Conservation (phyloP, 2,329 filamentous ascomycete species). For the Elsinoe ampelina region DNA sequence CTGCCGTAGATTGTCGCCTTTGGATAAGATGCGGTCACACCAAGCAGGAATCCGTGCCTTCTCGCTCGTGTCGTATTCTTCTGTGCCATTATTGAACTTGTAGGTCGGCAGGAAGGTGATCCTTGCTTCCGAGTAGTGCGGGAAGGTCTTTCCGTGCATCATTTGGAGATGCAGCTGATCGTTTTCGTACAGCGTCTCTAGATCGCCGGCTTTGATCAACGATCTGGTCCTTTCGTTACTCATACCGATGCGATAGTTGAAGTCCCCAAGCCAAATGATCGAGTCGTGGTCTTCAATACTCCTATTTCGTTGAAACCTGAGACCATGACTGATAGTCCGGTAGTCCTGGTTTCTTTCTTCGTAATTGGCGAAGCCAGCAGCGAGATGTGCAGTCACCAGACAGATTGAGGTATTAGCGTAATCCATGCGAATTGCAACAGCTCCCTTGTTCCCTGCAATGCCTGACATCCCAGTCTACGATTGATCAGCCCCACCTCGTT, state of each 20-base stretch:
- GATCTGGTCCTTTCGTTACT: slow-evolving; percentile 66
- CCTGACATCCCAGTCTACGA: slow-evolving; percentile 71
- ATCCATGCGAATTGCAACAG: slow-evolving; percentile 90
- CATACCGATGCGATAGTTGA: slow-evolving; percentile 94
- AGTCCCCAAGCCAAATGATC: slow-evolving; percentile 93
- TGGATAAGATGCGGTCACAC: slow-evolving; percentile 88
- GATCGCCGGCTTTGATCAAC: slow-evolving; percentile 61
- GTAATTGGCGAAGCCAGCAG: slow-evolving; percentile 92
- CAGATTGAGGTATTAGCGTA: slow-evolving; percentile 88
- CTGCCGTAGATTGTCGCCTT: slow-evolving; percentile 75
- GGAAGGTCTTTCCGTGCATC: slow-evolving; percentile 83
- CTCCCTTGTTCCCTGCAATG: slow-evolving; percentile 96
- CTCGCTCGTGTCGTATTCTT: slow-evolving; percentile 88
- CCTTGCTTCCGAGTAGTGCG: slow-evolving; percentile 79
- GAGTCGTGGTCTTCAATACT: slow-evolving; percentile 86
- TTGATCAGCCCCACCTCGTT: neutral
- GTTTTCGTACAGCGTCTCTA: slow-evolving; percentile 77
- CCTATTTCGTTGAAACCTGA: slow-evolving; percentile 84
- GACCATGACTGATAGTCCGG: slow-evolving; percentile 72
- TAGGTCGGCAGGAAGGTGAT: slow-evolving; percentile 91
- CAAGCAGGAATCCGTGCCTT: slow-evolving; percentile 93
- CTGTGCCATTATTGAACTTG: slow-evolving; percentile 83
- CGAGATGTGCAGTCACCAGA: slow-evolving; percentile 92
- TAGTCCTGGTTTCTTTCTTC: slow-evolving; percentile 94
- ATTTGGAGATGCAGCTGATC: slow-evolving; percentile 96